Evolutionary conservation across 805 yeast genomes (phyloP).

Genomic region (Priceomyces castillae): DNA sequence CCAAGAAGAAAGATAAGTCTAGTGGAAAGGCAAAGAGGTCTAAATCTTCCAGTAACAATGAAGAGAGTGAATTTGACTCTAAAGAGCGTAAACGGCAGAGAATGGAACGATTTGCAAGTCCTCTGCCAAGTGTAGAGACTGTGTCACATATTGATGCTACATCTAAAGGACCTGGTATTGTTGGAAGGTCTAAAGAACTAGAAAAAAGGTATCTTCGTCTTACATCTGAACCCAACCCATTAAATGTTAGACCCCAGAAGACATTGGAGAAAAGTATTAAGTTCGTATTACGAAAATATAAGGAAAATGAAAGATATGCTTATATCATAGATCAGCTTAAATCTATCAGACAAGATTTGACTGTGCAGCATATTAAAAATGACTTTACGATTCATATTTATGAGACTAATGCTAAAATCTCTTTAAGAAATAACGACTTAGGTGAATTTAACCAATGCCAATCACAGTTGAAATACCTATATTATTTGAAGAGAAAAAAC

Average conservation of each 20-base stretch:
- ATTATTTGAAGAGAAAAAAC: constrained; percentile 37
- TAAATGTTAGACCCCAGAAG: constrained; percentile 68
- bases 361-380: constrained; percentile 83
- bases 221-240: constrained; percentile 90
- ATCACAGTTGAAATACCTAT: constrained; percentile 68
- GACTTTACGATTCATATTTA: constrained; percentile 77
- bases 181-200: constrained; percentile 63
- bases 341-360: constrained; percentile 87
- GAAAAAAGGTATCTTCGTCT: constrained; percentile 81
- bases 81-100: constrained; percentile 41
- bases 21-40: background rate
- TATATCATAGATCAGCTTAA: constrained; percentile 88
- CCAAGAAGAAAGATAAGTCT: background rate
- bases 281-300: constrained; percentile 52
- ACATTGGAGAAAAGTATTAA: constrained; percentile 59
- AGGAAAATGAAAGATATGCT: constrained; percentile 49
- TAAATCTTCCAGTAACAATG: background rate
- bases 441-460: constrained; percentile 97
- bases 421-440: constrained; percentile 75
- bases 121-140: background rate
- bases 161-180: constrained; percentile 20
- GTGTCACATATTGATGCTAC: constrained; percentile 8
- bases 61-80: constrained; percentile 20
- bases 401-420: constrained; percentile 83
- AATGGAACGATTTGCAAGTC: constrained; percentile 46